Base-by-base conservation (phyloP, 2,329 filamentous ascomycete genomes). In the Dactylonectria estremocensis region DNA sequence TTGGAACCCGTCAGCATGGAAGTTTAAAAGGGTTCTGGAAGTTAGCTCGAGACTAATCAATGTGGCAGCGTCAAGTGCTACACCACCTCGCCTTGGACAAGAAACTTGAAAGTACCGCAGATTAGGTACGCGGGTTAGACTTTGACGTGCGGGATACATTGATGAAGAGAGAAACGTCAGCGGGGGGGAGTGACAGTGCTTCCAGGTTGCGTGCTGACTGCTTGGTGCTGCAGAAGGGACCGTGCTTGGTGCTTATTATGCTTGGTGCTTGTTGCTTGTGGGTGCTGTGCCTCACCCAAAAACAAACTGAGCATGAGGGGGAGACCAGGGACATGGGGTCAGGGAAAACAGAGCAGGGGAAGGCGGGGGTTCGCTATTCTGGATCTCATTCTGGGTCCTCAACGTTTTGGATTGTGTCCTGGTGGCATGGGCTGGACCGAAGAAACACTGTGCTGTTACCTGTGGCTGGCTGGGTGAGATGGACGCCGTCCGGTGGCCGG, bases 281-380 rank as follows among this genome's bases (percentile, higher is more conserved):
- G 58, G 55, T 20, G 58, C 28, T 46, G 56, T 57, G 48, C 58
- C 37, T 61, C 57, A 49, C 22, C 46, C 62, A 52, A 40, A 59
- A 63, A 66, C 53, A 62, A 57, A 53, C 58, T 35, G 37, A 57
- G 53, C 52, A 63, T 11, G 59, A 66, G 64, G 40, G 22, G 49
- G 16, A 33, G 40, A 9, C 49, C 55, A 22, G 52, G 63, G 35
- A 46, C 52, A 37, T 28, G 63, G 61, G 40, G 20, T 37, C 31
- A 53, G 43, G 35, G 56, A 40, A 8, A 48, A 45, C 62, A 49
- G 55, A 52, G 57, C 59, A 48, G 61, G 54, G 40, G 50, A 28
- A 48, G 28, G 43, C 31, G 43, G 54, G 28, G 43, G 37, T 37
- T 37, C 40, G 50, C 18, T 16, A 31, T 33, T 8, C n/a, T 28